phyloP scores from a whole-genome alignment of 2,329 filamentous ascomycete species.

The Colletotrichum sp. region DNA sequence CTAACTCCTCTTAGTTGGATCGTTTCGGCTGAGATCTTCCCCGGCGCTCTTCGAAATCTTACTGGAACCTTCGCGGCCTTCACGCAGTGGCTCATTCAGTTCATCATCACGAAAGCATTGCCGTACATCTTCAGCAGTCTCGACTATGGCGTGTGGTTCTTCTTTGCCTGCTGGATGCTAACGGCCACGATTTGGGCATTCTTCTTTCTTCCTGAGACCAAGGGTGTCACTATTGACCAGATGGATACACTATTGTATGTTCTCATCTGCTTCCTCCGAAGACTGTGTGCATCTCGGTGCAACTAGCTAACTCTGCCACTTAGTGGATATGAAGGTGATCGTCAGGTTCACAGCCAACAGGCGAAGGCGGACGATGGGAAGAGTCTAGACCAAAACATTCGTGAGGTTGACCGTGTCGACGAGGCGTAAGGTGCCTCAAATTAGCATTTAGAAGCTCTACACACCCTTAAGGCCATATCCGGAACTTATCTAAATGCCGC shows the following conservation, averaged over 20 bases:
- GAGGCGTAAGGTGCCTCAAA: not conserved
- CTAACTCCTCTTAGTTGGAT: slow-evolving; percentile 36
- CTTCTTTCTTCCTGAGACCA: slow-evolving; percentile 60
- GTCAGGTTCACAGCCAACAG: not conserved
- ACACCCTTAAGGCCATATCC: not conserved
- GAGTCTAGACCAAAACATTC: slow-evolving; percentile 4
- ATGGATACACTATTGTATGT: slow-evolving; percentile 43
- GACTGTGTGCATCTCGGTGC: not conserved
- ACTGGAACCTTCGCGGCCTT: slow-evolving; percentile 45
- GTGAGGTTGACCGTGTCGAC: not conserved
- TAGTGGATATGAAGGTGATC: slow-evolving; percentile 16
- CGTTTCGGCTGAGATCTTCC: slow-evolving; percentile 49
- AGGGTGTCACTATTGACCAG: slow-evolving; percentile 57
- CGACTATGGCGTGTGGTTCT: slow-evolving; percentile 60
- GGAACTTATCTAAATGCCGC: not conserved
- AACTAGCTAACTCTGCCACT: not conserved
- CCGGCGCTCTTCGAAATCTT: slow-evolving; percentile 44
- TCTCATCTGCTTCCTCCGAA: not conserved
- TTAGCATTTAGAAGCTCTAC: rapidly evolving
- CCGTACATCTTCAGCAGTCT: slow-evolving; percentile 49
- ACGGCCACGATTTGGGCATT: slow-evolving; percentile 52
- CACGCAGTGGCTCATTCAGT: slow-evolving; percentile 46
- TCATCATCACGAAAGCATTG: slow-evolving; percentile 46
- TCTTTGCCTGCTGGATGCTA: slow-evolving; percentile 59
- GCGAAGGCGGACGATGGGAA: not conserved